Evolutionary conservation across 2,329 filamentous ascomycete species (phyloP), one percentile per base, ranked within the genome.

Genomic region (Mycocentrospora acerina): DNA sequence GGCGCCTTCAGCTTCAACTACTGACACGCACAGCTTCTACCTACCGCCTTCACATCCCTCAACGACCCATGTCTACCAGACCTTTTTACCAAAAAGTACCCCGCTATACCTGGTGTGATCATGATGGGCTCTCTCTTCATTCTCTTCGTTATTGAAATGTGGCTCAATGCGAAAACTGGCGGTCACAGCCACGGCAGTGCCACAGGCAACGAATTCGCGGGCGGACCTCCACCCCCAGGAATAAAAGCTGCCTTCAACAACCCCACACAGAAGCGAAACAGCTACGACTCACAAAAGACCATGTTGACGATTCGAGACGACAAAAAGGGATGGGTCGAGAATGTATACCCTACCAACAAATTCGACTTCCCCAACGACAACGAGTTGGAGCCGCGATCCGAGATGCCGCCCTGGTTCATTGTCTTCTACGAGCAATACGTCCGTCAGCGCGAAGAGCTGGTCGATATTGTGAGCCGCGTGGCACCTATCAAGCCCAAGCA

Each of bases 371-470:
- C 55, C 32, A 60, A 58, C 39, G 46, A 55, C 25, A 42, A 56
- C 26, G 51, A 55, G 40, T 53, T 66, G 15, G 56, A 64, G 15
- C 36, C 57, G 31, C 53, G 59, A 38, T 68, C 66, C 4, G 66
- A 68, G 48, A 82, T 82, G 79, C 79, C 79, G 0, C 69, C 78
- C 0, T 82, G 80, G 79, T 82, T 82, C 57, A 70, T 80, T 42
- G 78, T 80, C 37, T 82, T 82, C 53, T 81, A 81, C 62, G 78
- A 81, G 62, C 79, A 81, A 41, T 82, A 82, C 40, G 69, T 82
- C 26, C 78, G 78, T 37, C 79, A 82, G 55, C 74, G 79, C 22
- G 72, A 80, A 18, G 78, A 81, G 56, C 74, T 82, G 69, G 64
- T 82, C 46, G 71, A 71, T 38, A 74, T 78, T 70, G 71, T 82